Conservation (phyloP, 192 early-diverging fungal species). For the Gigaspora rosea region DNA sequence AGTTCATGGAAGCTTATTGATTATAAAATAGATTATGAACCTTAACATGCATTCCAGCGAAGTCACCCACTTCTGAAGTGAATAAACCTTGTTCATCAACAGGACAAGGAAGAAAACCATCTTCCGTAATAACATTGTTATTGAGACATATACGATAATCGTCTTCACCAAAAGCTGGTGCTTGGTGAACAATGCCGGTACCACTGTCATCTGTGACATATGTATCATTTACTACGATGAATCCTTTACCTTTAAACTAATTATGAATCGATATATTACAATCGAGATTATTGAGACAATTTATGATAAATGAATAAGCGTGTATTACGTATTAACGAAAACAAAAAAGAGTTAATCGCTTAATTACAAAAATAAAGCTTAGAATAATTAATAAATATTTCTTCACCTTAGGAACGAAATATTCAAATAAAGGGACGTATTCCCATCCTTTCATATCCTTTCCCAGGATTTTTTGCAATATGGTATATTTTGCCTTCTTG, state of each 20-base stretch:
- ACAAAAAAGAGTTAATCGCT: no score
- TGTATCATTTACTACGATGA: constrained; percentile 82
- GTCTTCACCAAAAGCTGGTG: constrained; percentile 99
- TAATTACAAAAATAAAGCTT: neutral
- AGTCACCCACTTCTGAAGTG: constrained; percentile 75
- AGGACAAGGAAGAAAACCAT: constrained; percentile 87
- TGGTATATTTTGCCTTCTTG: constrained; percentile 91
- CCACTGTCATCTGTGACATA: constrained; percentile 93
- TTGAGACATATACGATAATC: constrained; percentile 94
- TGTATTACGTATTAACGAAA: neutral
- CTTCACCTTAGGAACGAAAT: constrained; percentile 53
- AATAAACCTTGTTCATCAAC: constrained; percentile 85
- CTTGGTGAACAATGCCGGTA: constrained; percentile 98
- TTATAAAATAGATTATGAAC: constrained; percentile 27
- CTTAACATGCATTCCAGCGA: constrained; percentile 86
- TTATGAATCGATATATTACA: constrained; percentile 19
- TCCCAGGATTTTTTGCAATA: constrained; percentile 79
- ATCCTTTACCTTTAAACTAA: constrained; percentile 77
- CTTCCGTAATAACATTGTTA: constrained; percentile 76
- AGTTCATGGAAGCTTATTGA: neutral
- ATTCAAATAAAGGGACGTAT: constrained; percentile 91
- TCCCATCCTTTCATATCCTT: constrained; percentile 80
- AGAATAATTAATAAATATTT: neutral
- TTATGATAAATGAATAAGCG: neutral
- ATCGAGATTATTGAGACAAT: neutral